Conservation (phyloP, 2,329 filamentous ascomycete species). For the Cryphonectria naterciae region DNA sequence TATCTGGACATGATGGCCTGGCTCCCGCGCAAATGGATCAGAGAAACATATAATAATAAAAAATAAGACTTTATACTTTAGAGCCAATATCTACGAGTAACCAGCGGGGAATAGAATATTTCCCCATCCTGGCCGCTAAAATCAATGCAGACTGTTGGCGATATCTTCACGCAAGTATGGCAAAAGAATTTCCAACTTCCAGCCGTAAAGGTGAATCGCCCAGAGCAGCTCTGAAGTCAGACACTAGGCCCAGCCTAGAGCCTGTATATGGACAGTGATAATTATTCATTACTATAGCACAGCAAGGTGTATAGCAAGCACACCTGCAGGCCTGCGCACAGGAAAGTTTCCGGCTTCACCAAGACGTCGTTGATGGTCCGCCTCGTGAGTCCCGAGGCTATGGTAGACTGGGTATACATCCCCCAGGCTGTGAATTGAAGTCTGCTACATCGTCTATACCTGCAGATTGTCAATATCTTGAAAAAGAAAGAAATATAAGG, state of each 20-base stretch:
- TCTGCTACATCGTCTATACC: not conserved
- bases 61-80: not conserved
- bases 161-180: not conserved
- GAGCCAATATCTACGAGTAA: not conserved
- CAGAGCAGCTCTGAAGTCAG: not conserved
- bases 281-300: too few relatives aligned
- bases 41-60: too few relatives aligned
- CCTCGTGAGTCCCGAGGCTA: constrained; percentile 3
- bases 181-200: not conserved
- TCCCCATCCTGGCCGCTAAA: not conserved
- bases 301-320: too few relatives aligned
- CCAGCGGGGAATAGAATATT: not conserved
- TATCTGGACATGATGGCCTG: not conserved
- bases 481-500: not conserved
- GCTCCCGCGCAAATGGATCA: not conserved
- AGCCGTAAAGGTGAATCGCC: too few relatives aligned
- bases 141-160: not conserved
- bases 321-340: constrained; percentile 10
- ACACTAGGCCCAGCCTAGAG: too few relatives aligned
- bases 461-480: not conserved
- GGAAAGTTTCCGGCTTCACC: constrained; percentile 8
- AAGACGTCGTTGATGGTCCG: not conserved
- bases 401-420: constrained; percentile 13
- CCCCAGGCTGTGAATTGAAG: not conserved
- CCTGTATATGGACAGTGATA: too few relatives aligned